Evolutionary conservation across 2,329 filamentous ascomycete species (phyloP).

Genomic region (Beauveria varroae): DNA sequence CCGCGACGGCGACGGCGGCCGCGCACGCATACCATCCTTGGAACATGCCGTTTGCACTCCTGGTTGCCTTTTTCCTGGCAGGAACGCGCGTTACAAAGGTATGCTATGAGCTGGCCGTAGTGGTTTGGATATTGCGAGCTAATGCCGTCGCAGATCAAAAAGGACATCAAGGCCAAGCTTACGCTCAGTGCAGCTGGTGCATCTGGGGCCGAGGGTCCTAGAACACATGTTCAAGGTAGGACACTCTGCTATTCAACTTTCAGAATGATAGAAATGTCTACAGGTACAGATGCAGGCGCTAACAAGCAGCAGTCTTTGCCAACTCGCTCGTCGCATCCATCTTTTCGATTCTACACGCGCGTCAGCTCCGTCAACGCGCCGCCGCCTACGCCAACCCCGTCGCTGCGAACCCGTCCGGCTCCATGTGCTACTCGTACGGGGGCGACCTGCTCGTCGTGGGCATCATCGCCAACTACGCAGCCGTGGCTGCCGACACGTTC

Average conservation of each 20-base stretch:
- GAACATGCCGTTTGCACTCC: conserved; percentile 79
- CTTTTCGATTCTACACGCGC: conserved; percentile 50
- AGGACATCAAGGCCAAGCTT: conserved; percentile 73
- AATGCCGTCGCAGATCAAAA: conserved; percentile 60
- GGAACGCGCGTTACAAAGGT: conserved; percentile 82
- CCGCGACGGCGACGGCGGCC: conserved; percentile 64
- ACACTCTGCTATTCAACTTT: not conserved
- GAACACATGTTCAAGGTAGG: conserved; percentile 72
- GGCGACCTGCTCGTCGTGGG: conserved; percentile 58
- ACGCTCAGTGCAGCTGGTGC: conserved; percentile 70
- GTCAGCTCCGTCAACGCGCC: conserved; percentile 46
- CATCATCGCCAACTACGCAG: conserved; percentile 78
- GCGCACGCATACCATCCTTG: conserved; percentile 89
- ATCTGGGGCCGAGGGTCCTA: conserved; percentile 69
- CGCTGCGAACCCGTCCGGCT: conserved; percentile 27
- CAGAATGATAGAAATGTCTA: not conserved
- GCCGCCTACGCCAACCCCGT: conserved; percentile 29
- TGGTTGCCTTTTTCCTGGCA: conserved; percentile 78
- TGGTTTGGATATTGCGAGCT: not conserved
- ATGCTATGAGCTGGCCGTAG: conserved; percentile 6
- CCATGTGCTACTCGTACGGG: conserved; percentile 51
- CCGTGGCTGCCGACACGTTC: conserved; percentile 88
- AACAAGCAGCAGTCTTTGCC: conserved; percentile 54
- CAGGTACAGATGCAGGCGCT: not conserved
- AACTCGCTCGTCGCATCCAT: conserved; percentile 77